Evolutionary conservation across 2,329 filamentous ascomycete genomes (phyloP).

Genomic region (Thelonectria discophora): DNA sequence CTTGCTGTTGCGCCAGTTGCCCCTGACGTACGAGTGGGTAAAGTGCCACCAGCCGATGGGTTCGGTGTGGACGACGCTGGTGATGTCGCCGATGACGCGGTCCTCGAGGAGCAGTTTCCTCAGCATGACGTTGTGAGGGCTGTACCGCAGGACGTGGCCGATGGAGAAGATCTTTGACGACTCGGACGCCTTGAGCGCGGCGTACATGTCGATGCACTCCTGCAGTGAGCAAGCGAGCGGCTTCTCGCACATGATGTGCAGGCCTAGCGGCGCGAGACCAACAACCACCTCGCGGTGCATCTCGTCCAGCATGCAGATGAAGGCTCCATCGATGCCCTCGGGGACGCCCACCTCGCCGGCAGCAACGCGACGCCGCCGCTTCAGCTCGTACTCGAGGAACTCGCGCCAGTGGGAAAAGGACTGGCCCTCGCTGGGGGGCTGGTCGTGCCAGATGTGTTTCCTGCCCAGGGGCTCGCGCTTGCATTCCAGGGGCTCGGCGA

Average conservation of each 20-base stretch:
- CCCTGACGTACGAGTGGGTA: slow-evolving; percentile 86
- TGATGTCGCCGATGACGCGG: slow-evolving; percentile 80
- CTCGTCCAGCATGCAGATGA: slow-evolving; percentile 81
- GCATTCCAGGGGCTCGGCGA: slow-evolving; percentile 83
- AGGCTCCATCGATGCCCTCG: slow-evolving; percentile 68
- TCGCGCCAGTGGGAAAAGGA: slow-evolving; percentile 78
- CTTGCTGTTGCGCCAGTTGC: slow-evolving; percentile 89
- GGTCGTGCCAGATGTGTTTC: slow-evolving; percentile 75
- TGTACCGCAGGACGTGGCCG: slow-evolving; percentile 93
- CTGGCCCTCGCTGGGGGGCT: slow-evolving; percentile 65
- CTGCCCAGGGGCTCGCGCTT: slow-evolving; percentile 77
- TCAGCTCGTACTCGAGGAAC: slow-evolving; percentile 76
- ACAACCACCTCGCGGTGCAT: slow-evolving; percentile 84
- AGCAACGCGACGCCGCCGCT: slow-evolving; percentile 63
- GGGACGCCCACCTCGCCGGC: slow-evolving; percentile 58
- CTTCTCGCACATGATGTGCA: slow-evolving; percentile 96
- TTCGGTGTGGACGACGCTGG: slow-evolving; percentile 90
- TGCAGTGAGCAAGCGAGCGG: slow-evolving; percentile 81
- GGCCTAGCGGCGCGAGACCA: slow-evolving; percentile 71
- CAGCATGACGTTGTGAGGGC: slow-evolving; percentile 88
- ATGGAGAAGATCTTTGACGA: slow-evolving; percentile 76
- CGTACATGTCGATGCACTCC: slow-evolving; percentile 81
- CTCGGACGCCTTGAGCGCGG: slow-evolving; percentile 56
- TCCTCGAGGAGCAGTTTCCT: slow-evolving; percentile 80
- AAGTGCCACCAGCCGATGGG: slow-evolving; percentile 98